These are phyloP conservation scores for Pythium monospermum DNA, from an alignment of 352 stramenopile genomes.

Conservation along the genomic window DNA sequence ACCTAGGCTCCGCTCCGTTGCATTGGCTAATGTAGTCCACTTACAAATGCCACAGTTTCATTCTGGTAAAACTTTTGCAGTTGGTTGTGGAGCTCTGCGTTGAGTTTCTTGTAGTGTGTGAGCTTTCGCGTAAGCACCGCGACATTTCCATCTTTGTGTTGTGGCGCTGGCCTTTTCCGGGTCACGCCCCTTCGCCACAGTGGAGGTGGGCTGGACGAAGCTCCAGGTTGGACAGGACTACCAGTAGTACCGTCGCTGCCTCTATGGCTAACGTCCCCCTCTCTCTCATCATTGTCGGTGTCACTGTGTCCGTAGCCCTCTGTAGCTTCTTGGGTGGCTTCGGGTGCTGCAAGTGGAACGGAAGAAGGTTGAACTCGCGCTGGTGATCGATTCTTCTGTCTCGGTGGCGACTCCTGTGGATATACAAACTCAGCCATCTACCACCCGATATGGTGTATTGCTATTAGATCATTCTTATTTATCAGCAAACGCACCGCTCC, in stretches of 20 bases:
- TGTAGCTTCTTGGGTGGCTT: neutral
- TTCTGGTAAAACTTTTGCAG: slow-evolving; percentile 48
- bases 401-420: neutral
- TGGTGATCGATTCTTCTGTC: neutral
- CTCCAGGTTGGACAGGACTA: too few species aligned
- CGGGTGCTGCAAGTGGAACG: neutral
- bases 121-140: slow-evolving; percentile 37
- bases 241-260: too few species aligned
- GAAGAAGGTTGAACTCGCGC: too few species aligned
- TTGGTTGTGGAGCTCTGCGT: slow-evolving; percentile 37
- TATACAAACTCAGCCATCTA: neutral
- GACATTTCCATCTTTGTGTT: slow-evolving; percentile 2
- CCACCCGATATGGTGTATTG: neutral
- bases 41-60: slow-evolving; percentile 44
- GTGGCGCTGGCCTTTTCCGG: slow-evolving; percentile 3
- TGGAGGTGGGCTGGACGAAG: too few species aligned
- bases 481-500: slow-evolving; percentile 7
- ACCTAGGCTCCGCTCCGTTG: too few species aligned
- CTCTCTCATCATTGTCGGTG: neutral
- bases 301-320: neutral
- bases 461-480: neutral
- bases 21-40: too few species aligned
- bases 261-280: neutral
- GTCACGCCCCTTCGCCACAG: too few species aligned
- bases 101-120: slow-evolving; percentile 36